These are phyloP conservation scores for Psilocybe cubensis DNA, from an alignment of 768 basidiomycete species.

Conservation along the genomic window DNA sequence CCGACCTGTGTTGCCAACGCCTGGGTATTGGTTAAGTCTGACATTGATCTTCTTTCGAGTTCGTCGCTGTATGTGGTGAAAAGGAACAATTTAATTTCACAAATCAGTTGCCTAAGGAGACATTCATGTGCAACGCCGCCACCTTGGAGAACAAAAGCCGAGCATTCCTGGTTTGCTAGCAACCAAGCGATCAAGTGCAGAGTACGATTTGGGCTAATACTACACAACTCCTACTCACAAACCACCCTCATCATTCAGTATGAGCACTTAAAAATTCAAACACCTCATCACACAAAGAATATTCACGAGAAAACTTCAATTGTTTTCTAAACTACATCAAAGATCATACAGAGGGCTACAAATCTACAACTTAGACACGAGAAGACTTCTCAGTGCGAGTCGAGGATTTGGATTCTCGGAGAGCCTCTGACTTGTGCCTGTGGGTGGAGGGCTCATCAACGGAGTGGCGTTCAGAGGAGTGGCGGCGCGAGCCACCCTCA, in stretches of 20 bases:
- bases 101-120: neutral
- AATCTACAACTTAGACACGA: neutral
- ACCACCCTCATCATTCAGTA: neutral
- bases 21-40: slow-evolving; percentile 14
- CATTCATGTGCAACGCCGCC: neutral
- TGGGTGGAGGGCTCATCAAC: neutral
- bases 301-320: slow-evolving; percentile 12
- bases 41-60: neutral
- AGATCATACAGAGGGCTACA: slow-evolving; percentile 15
- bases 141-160: neutral
- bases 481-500: neutral
- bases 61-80: neutral
- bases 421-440: neutral
- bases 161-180: too few relatives aligned
- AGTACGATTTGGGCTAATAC: too few relatives aligned
- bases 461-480: neutral
- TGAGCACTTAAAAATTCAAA: neutral
- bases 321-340: slow-evolving; percentile 13
- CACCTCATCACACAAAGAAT: neutral
- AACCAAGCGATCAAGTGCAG: too few relatives aligned
- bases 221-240: too few relatives aligned
- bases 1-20: slow-evolving; percentile 71
- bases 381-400: neutral
- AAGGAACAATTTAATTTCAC: neutral
- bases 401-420: neutral